These are phyloP conservation scores for Dendrobium catenatum DNA, from an alignment of 106 monocot species.

Conservation along the genomic window DNA sequence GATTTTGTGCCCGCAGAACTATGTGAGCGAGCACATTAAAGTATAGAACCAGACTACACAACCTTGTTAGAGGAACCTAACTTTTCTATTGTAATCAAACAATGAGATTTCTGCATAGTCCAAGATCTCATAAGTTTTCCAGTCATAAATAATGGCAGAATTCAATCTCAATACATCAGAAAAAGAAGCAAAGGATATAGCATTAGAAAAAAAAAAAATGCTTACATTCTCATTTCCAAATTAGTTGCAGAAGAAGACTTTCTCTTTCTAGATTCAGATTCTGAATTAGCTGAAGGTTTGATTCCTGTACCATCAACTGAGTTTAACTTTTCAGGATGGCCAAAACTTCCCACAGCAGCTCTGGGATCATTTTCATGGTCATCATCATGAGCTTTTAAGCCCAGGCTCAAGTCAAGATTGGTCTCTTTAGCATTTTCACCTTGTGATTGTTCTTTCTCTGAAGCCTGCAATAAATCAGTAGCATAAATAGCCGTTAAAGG, in stretches of 20 bases:
- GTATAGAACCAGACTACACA: neutral
- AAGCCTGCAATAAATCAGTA: neutral
- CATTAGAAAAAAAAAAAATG: neutral
- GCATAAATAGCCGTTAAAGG: neutral
- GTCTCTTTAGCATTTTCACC: constrained; percentile 2
- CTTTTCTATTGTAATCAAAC: neutral
- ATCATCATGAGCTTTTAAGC: constrained; percentile 4
- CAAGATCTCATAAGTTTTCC: neutral
- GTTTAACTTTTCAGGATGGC: neutral
- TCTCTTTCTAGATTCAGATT: neutral
- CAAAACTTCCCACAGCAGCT: neutral
- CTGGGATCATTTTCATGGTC: constrained; percentile 3
- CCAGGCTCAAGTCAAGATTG: constrained; percentile 11
- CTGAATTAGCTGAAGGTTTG: constrained; percentile 8
- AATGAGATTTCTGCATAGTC: neutral
- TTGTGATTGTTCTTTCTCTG: neutral
- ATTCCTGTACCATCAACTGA: neutral
- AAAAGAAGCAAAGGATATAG: neutral
- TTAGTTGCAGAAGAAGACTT: neutral
- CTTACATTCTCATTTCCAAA: constrained; percentile 11
- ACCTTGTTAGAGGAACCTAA: neutral
- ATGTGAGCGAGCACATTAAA: neutral
- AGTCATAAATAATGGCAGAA: neutral
- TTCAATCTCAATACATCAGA: neutral
- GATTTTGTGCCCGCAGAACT: no score